phyloP scores from a whole-genome alignment of 192 early-diverging fungal genomes.

The Funneliformis mosseae region DNA sequence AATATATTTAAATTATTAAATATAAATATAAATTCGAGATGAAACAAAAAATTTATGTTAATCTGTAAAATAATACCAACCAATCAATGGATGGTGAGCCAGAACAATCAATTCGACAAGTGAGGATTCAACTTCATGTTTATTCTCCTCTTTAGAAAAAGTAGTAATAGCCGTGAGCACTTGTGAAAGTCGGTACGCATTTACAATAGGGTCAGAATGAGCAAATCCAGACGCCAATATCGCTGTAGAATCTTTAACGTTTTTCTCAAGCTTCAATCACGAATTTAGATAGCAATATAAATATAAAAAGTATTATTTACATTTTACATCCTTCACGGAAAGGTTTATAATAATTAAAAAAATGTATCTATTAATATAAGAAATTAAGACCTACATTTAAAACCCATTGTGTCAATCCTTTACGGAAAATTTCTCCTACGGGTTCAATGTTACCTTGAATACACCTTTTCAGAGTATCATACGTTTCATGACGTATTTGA shows the following conservation, averaged over 20 bases:
- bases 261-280: slow-evolving; percentile 42
- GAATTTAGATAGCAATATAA: slow-evolving; percentile 5
- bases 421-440: slow-evolving; percentile 41
- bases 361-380: neutral
- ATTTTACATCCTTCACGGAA: no score
- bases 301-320: neutral
- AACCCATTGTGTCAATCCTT: slow-evolving; percentile 52
- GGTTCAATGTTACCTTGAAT: slow-evolving; percentile 37
- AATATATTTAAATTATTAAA: slow-evolving; percentile 36
- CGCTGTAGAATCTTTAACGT: slow-evolving; percentile 53
- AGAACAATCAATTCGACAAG: slow-evolving; percentile 52
- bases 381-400: slow-evolving; percentile 39
- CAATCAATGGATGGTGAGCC: slow-evolving; percentile 55
- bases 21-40: neutral
- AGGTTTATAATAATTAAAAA: neutral
- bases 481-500: slow-evolving; percentile 47
- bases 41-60: neutral
- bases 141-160: slow-evolving; percentile 39
- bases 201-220: slow-evolving; percentile 37
- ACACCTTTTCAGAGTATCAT: slow-evolving; percentile 43
- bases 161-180: slow-evolving; percentile 54
- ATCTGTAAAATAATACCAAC: slow-evolving; percentile 22
- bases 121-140: slow-evolving; percentile 41
- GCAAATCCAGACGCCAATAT: slow-evolving; percentile 34
- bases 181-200: slow-evolving; percentile 52